These are phyloP conservation scores for Fistulifera solaris DNA, from an alignment of 108 stramenopile genomes.

Conservation along the genomic window DNA sequence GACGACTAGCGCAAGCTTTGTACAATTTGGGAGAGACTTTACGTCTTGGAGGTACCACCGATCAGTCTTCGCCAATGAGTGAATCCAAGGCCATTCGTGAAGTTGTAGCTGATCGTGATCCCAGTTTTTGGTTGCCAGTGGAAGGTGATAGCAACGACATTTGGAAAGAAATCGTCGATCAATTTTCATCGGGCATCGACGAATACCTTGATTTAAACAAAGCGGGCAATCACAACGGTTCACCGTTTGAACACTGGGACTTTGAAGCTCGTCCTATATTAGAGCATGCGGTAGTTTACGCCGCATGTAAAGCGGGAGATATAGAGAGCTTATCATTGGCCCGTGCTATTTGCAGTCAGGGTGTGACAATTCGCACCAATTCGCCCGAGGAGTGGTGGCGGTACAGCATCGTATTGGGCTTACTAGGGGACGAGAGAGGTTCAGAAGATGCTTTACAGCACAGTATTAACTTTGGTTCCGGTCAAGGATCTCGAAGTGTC, in stretches of 20 bases:
- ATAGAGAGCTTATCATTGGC: slow-evolving; percentile 57
- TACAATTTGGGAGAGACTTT: slow-evolving; percentile 51
- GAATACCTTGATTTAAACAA: slow-evolving; percentile 22
- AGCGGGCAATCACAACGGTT: slow-evolving; percentile 2
- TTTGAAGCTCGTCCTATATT: slow-evolving; percentile 64
- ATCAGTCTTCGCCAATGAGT: background rate
- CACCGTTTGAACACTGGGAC: slow-evolving; percentile 43
- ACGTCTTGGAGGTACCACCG: slow-evolving; percentile 36
- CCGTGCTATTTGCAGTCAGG: slow-evolving; percentile 66
- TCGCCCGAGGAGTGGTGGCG: slow-evolving; percentile 81
- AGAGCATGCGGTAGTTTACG: slow-evolving; percentile 62
- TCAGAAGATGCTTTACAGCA: slow-evolving; percentile 69
- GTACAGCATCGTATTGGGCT: slow-evolving; percentile 64
- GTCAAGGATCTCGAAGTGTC: slow-evolving; percentile 35
- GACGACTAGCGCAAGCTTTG: slow-evolving; percentile 30
- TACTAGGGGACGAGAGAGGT: slow-evolving; percentile 69
- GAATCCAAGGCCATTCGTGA: slow-evolving; percentile 6
- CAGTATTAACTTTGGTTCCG: slow-evolving; percentile 52
- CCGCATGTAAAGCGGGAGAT: slow-evolving; percentile 63
- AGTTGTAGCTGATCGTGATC: slow-evolving; percentile 27
- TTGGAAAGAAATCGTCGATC: slow-evolving; percentile 43
- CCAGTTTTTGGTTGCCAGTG: slow-evolving; percentile 36
- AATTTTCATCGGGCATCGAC: slow-evolving; percentile 33
- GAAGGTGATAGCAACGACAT: slow-evolving; percentile 25
- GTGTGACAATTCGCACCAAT: slow-evolving; percentile 70